Percentiles rank a stretch among this genome's conserved stretches.
phyloP scores from a whole-genome alignment of 2,329 filamentous ascomycete species.

The Aspergillus oerlinghausenensis region DNA sequence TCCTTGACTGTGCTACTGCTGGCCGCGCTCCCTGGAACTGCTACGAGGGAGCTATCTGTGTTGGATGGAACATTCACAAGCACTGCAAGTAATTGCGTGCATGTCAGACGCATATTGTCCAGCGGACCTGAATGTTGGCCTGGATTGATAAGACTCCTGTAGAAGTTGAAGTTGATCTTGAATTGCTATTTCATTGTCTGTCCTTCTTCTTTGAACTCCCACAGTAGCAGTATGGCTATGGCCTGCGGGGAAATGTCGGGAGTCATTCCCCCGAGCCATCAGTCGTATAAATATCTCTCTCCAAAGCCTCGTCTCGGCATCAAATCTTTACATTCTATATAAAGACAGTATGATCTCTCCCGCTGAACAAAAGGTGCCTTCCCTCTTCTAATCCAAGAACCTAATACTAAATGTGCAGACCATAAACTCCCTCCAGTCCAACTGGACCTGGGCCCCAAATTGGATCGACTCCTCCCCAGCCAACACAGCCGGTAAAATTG shows the following conservation, averaged over 20 bases:
- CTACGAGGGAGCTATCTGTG: background rate
- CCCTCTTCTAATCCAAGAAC: background rate
- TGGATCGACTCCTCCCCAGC: constrained; percentile 8
- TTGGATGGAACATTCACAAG: background rate
- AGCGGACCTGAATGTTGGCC: background rate
- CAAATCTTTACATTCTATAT: background rate
- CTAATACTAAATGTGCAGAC: constrained; percentile 13
- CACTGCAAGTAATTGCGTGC: constrained; percentile 1
- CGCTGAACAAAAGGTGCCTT: background rate
- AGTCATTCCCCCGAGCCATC: background rate
- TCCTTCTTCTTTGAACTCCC: too few species aligned
- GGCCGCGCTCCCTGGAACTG: background rate
- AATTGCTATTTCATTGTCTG: background rate
- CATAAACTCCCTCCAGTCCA: constrained; percentile 9
- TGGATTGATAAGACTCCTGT: accelerated
- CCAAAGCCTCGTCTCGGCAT: background rate
- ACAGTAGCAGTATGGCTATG: background rate
- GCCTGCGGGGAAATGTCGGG: background rate
- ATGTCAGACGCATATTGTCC: too few species aligned
- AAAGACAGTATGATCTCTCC: background rate
- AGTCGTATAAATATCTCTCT: background rate
- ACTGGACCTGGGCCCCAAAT: constrained; percentile 11
- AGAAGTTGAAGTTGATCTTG: background rate
- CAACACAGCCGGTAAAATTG: constrained; percentile 9
- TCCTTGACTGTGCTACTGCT: background rate